phyloP scores from a whole-genome alignment of 805 yeast genomes.

The Scheffersomyces ergatensis region DNA sequence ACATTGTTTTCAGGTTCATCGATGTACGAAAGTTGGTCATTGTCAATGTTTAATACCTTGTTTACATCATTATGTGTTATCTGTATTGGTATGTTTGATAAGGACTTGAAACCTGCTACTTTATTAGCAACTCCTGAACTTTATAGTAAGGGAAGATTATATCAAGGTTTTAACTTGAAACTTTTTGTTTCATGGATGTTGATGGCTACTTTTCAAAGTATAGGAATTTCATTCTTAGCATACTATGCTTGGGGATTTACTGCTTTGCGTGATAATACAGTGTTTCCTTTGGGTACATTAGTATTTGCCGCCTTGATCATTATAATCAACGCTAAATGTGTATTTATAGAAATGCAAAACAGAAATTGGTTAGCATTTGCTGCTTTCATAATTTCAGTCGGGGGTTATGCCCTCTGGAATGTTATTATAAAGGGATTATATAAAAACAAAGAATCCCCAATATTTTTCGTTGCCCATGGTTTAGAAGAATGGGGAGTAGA shows the following conservation, averaged over 20 bases:
- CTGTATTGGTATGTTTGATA: constrained; percentile 93
- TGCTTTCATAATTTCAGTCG: constrained; percentile 65
- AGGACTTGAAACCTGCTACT: constrained; percentile 85
- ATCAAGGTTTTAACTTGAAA: constrained; percentile 67
- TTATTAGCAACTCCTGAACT: constrained; percentile 89
- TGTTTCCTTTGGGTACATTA: constrained; percentile 80
- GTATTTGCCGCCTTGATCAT: constrained; percentile 70
- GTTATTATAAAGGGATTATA: constrained; percentile 72
- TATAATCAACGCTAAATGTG: constrained; percentile 74
- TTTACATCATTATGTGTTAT: constrained; percentile 92
- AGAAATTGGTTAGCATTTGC: constrained; percentile 67
- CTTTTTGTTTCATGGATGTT: constrained; percentile 78
- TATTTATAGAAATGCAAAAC: constrained; percentile 76
- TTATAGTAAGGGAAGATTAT: constrained; percentile 72
- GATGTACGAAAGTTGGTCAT: constrained; percentile 91
- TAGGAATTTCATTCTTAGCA: constrained; percentile 65
- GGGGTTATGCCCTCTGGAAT: constrained; percentile 88
- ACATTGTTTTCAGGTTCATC: constrained; percentile 92
- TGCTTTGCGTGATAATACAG: constrained; percentile 67
- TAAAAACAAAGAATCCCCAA: constrained; percentile 47
- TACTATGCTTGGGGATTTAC: constrained; percentile 69
- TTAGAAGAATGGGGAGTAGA: constrained; percentile 77
- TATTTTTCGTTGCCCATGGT: constrained; percentile 72
- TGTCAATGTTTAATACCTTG: constrained; percentile 94
- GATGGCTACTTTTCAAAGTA: constrained; percentile 70